Evolutionary conservation across 805 yeast genomes (phyloP).

Genomic region (Metschnikowia amazonensis): DNA sequence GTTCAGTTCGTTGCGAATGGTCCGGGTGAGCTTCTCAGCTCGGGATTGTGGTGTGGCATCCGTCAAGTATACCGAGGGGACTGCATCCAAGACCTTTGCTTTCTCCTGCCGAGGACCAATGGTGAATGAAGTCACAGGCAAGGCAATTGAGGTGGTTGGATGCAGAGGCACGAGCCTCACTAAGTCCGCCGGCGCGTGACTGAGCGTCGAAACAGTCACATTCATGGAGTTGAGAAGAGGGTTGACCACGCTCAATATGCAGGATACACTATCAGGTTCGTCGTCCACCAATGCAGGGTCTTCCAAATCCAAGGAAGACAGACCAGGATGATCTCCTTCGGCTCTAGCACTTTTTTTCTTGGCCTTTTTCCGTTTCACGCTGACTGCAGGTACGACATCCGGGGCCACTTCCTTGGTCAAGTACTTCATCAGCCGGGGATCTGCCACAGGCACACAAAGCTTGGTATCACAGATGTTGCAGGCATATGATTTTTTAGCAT

Average conservation of each 20-base stretch:
- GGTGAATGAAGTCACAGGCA: conserved; percentile 26
- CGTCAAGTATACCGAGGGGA: conserved; percentile 35
- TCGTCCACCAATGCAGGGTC: not conserved
- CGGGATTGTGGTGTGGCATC: conserved; percentile 26
- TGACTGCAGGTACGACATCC: conserved; percentile 32
- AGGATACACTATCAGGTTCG: conserved; percentile 2
- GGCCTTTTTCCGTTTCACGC: conserved; percentile 14
- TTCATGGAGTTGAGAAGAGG: conserved; percentile 24
- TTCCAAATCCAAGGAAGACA: not conserved
- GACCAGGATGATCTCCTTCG: not conserved
- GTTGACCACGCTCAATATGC: conserved; percentile 30
- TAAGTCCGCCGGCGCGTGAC: conserved; percentile 16
- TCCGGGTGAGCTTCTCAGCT: conserved; percentile 29
- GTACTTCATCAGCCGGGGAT: conserved; percentile 28
- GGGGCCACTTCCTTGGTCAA: conserved; percentile 30
- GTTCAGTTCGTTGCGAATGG: conserved; percentile 15
- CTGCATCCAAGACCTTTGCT: conserved; percentile 25
- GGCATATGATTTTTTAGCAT: conserved; percentile 22
- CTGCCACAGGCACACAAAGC: conserved; percentile 26
- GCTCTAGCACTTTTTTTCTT: not conserved
- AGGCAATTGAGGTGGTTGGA: conserved; percentile 3
- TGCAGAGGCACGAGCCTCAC: not conserved
- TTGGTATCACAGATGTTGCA: conserved; percentile 30
- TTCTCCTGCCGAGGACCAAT: conserved; percentile 20
- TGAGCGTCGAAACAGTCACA: conserved; percentile 24